A percentile compares a stretch with the other conserved stretches of the same genome.
Evolutionary conservation across 805 yeast species (phyloP).

Genomic region (Jamesozyma hellenica): DNA sequence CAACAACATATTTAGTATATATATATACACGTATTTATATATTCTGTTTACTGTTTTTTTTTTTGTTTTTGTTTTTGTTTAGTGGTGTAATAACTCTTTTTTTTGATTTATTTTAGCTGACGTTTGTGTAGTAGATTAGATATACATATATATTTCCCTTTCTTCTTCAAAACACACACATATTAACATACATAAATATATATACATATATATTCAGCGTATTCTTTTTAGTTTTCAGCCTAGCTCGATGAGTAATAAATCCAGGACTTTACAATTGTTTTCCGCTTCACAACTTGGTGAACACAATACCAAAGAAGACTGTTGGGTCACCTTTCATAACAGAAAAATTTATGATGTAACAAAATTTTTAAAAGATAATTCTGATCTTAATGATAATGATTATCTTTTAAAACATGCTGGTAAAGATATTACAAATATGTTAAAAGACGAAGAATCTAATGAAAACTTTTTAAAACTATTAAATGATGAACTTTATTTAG

Average conservation of each 20-base stretch:
- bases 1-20: too few species aligned
- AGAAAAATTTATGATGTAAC: slow-evolving; percentile 82
- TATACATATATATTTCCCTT: too few species aligned
- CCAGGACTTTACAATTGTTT: slow-evolving; percentile 47
- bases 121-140: too few species aligned
- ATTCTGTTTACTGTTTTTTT: too few species aligned
- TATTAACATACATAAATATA: too few species aligned
- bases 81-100: too few species aligned
- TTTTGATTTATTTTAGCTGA: too few species aligned
- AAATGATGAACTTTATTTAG: slow-evolving; percentile 62
- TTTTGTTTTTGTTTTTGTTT: too few species aligned
- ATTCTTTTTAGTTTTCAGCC: too few species aligned
- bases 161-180: too few species aligned
- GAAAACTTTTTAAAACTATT: slow-evolving; percentile 18
- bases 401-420: slow-evolving; percentile 64
- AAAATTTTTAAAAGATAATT: slow-evolving; percentile 36
- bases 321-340: slow-evolving; percentile 74
- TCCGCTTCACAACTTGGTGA: slow-evolving; percentile 41
- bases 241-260: slow-evolving; percentile 4
- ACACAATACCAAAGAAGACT: slow-evolving; percentile 45
- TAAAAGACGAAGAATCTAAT: slow-evolving; percentile 42
- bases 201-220: too few species aligned
- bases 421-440: slow-evolving; percentile 62
- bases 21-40: too few species aligned
- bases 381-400: slow-evolving; percentile 55